Percentiles rank a stretch among this genome's conserved stretches.
phyloP scores from a whole-genome alignment of 805 yeast genomes.

The Candida patagonica region DNA sequence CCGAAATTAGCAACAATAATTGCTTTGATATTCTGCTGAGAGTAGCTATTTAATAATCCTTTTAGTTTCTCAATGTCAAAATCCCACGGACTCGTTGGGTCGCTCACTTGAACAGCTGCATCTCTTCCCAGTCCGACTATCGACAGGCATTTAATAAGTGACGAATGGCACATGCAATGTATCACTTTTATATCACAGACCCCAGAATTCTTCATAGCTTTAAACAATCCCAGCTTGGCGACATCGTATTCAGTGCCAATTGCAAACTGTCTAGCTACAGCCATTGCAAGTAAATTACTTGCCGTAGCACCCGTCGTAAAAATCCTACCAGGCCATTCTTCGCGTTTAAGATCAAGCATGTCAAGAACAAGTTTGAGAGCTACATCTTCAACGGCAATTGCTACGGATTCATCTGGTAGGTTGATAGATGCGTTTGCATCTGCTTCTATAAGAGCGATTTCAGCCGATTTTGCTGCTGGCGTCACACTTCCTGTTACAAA shows the following conservation, averaged over 20 bases:
- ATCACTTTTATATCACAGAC: constrained; percentile 12
- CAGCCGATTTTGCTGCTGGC: constrained; percentile 21
- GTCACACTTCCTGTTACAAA: constrained; percentile 21
- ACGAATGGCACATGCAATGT: constrained; percentile 14
- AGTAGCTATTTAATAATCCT: background rate
- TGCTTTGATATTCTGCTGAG: background rate
- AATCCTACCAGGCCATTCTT: constrained; percentile 11
- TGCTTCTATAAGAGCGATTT: constrained; percentile 12
- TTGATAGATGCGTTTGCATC: constrained; percentile 15
- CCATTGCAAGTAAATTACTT: constrained; percentile 17
- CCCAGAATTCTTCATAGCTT: constrained; percentile 11
- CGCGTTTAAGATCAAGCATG: constrained; percentile 11
- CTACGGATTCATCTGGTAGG: constrained; percentile 11
- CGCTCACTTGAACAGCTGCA: constrained; percentile 5
- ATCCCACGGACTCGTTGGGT: constrained; percentile 12
- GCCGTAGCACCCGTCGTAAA: constrained; percentile 22
- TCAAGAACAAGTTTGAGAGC: constrained; percentile 13
- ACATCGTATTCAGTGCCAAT: constrained; percentile 4
- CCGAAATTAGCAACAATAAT: constrained; percentile 17
- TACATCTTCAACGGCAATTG: constrained; percentile 8
- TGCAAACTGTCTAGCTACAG: constrained; percentile 15
- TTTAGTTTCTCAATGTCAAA: constrained; percentile 13
- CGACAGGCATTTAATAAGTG: constrained; percentile 17
- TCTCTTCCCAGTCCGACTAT: constrained; percentile 18
- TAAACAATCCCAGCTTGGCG: constrained; percentile 14